Conservation (phyloP, 2,329 filamentous ascomycete species). For the Thelonectria blattea region DNA sequence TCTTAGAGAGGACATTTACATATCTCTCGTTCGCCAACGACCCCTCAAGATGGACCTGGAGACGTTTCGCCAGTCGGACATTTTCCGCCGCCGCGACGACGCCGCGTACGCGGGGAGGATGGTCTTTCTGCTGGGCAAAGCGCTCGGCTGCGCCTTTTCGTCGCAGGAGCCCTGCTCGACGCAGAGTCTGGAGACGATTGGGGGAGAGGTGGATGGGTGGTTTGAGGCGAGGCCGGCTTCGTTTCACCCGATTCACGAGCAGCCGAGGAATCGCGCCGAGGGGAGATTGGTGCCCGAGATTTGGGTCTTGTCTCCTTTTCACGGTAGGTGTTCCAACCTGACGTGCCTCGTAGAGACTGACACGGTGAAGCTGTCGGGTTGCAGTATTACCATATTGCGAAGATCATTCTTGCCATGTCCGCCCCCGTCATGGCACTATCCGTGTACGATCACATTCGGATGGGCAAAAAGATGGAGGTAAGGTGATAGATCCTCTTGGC, state of each 20-base stretch:
- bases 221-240: slow-evolving; percentile 20
- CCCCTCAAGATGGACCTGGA: slow-evolving; percentile 22
- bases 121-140: slow-evolving; percentile 18
- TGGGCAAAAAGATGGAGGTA: slow-evolving; percentile 21
- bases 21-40: slow-evolving; percentile 25
- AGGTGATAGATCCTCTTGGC: background rate
- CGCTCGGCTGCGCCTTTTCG: slow-evolving; percentile 16
- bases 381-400: slow-evolving; percentile 27
- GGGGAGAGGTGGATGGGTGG: slow-evolving; percentile 15
- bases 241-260: slow-evolving; percentile 20
- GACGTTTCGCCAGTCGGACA: slow-evolving; percentile 26
- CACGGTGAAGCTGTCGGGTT: slow-evolving; percentile 15
- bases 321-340: slow-evolving; percentile 6
- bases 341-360: background rate
- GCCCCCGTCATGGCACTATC: slow-evolving; percentile 14
- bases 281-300: slow-evolving; percentile 20
- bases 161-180: slow-evolving; percentile 3
- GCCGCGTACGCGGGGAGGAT: slow-evolving; percentile 23
- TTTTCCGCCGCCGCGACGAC: slow-evolving; percentile 21
- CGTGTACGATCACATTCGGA: slow-evolving; percentile 22
- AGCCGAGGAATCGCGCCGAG: slow-evolving; percentile 11
- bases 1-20: slow-evolving; percentile 27
- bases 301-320: slow-evolving; percentile 22
- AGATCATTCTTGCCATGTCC: slow-evolving; percentile 20
- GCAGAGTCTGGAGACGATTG: slow-evolving; percentile 7